Evolutionary conservation across 2,329 filamentous ascomycete species (phyloP).

Genomic region (Nemania bipapillata): DNA sequence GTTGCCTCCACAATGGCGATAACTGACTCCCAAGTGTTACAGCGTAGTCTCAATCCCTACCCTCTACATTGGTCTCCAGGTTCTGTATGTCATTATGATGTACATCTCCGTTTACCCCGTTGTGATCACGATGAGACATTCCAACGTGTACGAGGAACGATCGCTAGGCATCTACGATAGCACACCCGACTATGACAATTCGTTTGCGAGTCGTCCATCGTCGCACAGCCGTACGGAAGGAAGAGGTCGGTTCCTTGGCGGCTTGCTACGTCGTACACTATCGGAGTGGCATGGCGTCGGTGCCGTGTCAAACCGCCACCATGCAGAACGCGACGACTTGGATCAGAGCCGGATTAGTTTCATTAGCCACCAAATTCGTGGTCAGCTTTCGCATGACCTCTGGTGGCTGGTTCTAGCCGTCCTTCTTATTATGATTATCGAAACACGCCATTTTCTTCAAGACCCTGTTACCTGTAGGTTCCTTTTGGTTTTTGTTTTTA

Average conservation of each 20-base stretch:
- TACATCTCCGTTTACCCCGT: constrained; percentile 62
- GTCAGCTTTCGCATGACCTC: constrained; percentile 71
- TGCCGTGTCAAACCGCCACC: constrained; percentile 37
- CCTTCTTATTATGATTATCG: constrained; percentile 68
- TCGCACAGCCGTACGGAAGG: constrained; percentile 36
- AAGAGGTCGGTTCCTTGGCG: constrained; percentile 37
- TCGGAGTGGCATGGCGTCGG: constrained; percentile 49
- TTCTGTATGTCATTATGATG: constrained; percentile 64
- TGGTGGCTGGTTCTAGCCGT: constrained; percentile 72
- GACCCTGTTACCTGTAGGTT: constrained; percentile 60
- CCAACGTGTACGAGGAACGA: constrained; percentile 72
- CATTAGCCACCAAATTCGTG: constrained; percentile 66
- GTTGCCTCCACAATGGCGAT: neutral
- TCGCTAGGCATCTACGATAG: constrained; percentile 62
- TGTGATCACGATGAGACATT: constrained; percentile 64
- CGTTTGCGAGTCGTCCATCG: constrained; percentile 29
- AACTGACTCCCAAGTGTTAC: neutral
- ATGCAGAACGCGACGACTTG: constrained; percentile 8
- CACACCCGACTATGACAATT: constrained; percentile 38
- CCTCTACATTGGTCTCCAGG: constrained; percentile 60
- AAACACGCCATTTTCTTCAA: constrained; percentile 63
- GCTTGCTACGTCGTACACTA: constrained; percentile 41
- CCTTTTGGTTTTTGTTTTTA: neutral
- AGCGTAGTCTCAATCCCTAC: constrained; percentile 67
- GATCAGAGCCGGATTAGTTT: constrained; percentile 60